Base-by-base conservation (phyloP, 805 yeast species). In the Yamadazyma phyllophila region DNA sequence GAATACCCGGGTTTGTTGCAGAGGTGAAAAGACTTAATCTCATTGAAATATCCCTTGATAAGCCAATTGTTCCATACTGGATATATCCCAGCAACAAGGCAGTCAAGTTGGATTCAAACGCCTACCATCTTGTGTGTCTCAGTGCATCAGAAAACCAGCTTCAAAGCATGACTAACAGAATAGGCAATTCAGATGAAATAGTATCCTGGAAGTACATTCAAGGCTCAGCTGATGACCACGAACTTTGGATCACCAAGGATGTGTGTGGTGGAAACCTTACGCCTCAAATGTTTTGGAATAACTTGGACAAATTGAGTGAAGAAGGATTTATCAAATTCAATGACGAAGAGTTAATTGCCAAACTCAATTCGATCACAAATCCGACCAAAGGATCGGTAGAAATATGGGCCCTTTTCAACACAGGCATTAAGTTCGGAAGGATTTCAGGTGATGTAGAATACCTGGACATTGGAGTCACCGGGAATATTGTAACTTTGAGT, bases 221-320 rank as follows among this genome's bases (percentile, higher is more conserved):
- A 62, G 97, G 97, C 1, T 94, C 96, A 0, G 97, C 94, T 0
- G 97, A 90, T 62, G 97, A 91, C 56, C 96, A 90, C 60, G 97
- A 90, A 56, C 67, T 83, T 9, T 90, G 97, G 97, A 65, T 66
- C 0, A 59, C 71, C 1, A 49, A 49, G 30, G 62, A 60, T 3
- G 39, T 66, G 1, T 66, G 69, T 31, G 77, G 84, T 0, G 69
- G 76, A 4, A 66, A 73, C 0, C 61, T 88, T 26, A 74, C 71
- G 1, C 81, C 91, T 0, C 57, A 3, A 36, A 48, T 26, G 45
- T 64, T 29, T 45, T 53, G 38, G 49, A 49, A 41, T 2, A 53
- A 59, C 3, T 60, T 61, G 7, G 56, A 54, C 37, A 50, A 62
- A 15, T 39, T 51, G 36, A 48, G 52, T 36, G 39, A 62, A 10